phyloP scores from a whole-genome alignment of 225 moss, liverwort and hornwort species.

The Sphagnum tenellum region DNA sequence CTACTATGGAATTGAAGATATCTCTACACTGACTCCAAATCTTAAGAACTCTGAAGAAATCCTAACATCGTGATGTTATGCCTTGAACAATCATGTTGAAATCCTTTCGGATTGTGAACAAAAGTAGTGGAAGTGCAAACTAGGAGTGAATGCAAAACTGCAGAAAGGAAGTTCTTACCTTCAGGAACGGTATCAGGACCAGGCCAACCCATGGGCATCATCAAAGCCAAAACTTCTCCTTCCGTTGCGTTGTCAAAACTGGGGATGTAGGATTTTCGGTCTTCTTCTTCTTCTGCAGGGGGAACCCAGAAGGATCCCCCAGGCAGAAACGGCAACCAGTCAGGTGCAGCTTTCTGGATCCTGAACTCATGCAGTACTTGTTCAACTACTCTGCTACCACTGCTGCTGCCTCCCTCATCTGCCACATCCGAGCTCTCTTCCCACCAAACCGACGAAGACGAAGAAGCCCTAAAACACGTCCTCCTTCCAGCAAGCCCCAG shows the following conservation, averaged over 20 bases:
- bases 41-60: too few species aligned
- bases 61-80: too few species aligned
- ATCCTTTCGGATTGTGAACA: too few species aligned
- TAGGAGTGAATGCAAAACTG: too few species aligned
- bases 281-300: conserved; percentile 32
- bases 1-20: too few species aligned
- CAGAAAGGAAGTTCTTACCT: conserved; percentile 14
- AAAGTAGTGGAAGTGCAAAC: too few species aligned
- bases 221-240: conserved; percentile 60
- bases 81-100: too few species aligned
- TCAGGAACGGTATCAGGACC: conserved; percentile 35
- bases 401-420: conserved; percentile 27
- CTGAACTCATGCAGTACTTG: conserved; percentile 68
- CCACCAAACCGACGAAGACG: conserved; percentile 7
- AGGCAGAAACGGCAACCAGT: conserved; percentile 65
- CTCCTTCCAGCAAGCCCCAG: too few species aligned
- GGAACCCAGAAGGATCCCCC: conserved; percentile 77
- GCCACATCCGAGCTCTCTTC: conserved; percentile 21
- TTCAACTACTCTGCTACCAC: conserved; percentile 33
- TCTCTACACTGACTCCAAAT: too few species aligned
- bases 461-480: too few species aligned
- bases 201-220: conserved; percentile 75
- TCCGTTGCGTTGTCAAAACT: conserved; percentile 42
- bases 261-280: conserved; percentile 16
- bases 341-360: conserved; percentile 65